Base-by-base conservation (phyloP, 495 filamentous ascomycete species). In the Thermochaetoides thermophila region DNA sequence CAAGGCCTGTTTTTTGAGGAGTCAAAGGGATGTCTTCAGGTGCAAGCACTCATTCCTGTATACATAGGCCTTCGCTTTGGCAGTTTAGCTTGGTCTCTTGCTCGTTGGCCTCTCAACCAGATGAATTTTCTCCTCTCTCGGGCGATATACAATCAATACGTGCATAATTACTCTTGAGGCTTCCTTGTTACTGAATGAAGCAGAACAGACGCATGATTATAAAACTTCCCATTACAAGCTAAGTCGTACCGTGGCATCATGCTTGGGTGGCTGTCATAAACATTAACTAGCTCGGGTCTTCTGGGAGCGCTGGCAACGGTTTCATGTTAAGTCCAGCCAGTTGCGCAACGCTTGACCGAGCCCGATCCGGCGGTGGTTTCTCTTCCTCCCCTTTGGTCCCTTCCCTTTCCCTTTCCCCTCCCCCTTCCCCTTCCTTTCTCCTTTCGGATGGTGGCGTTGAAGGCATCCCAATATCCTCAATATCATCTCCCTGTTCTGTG, bases 271-370 rank as follows among this genome's bases (percentile, higher is more conserved):
- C 9, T 29, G 5, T 36, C 12, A 30, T 30, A 8, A 21, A 12
- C n/a, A 24, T 5, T 10, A 26, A 39, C 29, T n/a, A 49, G 39
- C 50, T 56, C 7, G 58, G 50, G 37, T 57, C 53, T 39, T 63
- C 59, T 7, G 66, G 63, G n/a, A 68, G 42, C 29, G 64, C 62
- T 29, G 66, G 64, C n/a, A 70, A 35, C 1, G 63, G 64, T 38
- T 68, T 68, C 34, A 56, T 51, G 13, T 50, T 29, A 9, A 47
- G 47, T 12, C 40, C 42, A n/a, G 42, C 35, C 13, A 41, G 15
- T 19, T 46, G 49, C 15, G 40, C 34, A 10, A 35, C 17, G 1
- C 15, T 16, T 7, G 42, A 38, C 20, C 34, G 34, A 1, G 17
- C 23, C 16, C 34, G 32, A 2, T 17, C 15, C 17, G 37, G 11